Evolutionary conservation across 345 rosid species (phyloP).

Genomic region (Clarkia xantiana): DNA sequence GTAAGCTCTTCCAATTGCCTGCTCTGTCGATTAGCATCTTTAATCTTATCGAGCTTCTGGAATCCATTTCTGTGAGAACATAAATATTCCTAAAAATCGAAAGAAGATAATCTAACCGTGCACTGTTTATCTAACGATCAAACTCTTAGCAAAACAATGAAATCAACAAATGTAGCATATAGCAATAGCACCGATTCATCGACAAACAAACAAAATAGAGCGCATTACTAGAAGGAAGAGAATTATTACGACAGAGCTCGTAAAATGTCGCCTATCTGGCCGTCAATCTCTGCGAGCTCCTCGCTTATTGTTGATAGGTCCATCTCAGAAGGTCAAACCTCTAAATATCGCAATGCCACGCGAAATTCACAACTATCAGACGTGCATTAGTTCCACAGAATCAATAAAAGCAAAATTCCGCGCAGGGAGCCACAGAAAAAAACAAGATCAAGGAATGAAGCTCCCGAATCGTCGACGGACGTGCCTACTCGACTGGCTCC

Average conservation of each 20-base stretch:
- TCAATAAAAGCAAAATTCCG: too few relatives aligned
- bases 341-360: not conserved
- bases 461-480: too few relatives aligned
- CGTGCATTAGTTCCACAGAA: slow-evolving; percentile 3
- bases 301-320: slow-evolving; percentile 57
- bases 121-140: too few relatives aligned
- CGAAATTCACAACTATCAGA: not conserved
- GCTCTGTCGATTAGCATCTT: slow-evolving; percentile 76
- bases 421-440: too few relatives aligned
- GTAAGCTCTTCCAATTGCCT: slow-evolving; percentile 95
- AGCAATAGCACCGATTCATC: too few relatives aligned
- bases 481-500: too few relatives aligned
- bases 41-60: slow-evolving; percentile 89
- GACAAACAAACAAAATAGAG: too few relatives aligned
- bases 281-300: slow-evolving; percentile 73
- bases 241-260: slow-evolving; percentile 71
- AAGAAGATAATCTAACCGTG: not conserved
- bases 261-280: slow-evolving; percentile 71
- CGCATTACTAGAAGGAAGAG: not conserved
- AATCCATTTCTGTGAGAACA: slow-evolving; percentile 10
- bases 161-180: too few relatives aligned
- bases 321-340: slow-evolving; percentile 5
- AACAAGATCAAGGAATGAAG: too few relatives aligned
- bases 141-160: too few relatives aligned
- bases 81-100: not conserved